These are phyloP conservation scores for Pluteus cervinus DNA, from an alignment of 768 basidiomycete species.

Conservation along the genomic window DNA sequence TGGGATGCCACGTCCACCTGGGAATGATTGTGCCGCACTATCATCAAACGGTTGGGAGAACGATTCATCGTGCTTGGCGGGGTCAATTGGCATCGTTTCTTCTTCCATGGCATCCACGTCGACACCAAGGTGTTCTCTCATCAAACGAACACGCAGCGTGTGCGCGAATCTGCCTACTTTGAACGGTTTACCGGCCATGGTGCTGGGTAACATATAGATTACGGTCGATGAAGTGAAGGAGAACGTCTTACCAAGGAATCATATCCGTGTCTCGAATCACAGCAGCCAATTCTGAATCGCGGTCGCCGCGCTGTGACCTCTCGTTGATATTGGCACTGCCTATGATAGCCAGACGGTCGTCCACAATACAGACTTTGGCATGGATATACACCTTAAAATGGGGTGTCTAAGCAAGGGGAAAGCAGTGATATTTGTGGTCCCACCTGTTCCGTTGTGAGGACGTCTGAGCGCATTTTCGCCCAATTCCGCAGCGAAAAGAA, in stretches of 20 bases:
- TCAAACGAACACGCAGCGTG: slow-evolving; percentile 84
- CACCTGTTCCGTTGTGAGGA: slow-evolving; percentile 85
- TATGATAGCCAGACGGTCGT: slow-evolving; percentile 91
- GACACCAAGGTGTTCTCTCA: slow-evolving; percentile 94
- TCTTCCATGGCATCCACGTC: slow-evolving; percentile 88
- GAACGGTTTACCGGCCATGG: slow-evolving; percentile 92
- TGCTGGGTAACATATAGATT: slow-evolving; percentile 34
- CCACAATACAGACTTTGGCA: slow-evolving; percentile 84
- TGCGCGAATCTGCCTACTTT: slow-evolving; percentile 97
- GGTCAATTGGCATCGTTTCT: slow-evolving; percentile 56
- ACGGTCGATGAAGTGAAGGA: background rate
- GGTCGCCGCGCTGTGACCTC: slow-evolving; percentile 89
- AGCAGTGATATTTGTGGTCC: slow-evolving; percentile 9
- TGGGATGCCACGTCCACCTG: slow-evolving; percentile 35
- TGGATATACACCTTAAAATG: slow-evolving; percentile 76
- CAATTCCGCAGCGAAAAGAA: slow-evolving; percentile 91
- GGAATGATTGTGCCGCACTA: slow-evolving; percentile 55
- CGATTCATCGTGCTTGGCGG: slow-evolving; percentile 42
- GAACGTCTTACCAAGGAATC: slow-evolving; percentile 69
- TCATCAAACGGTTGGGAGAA: slow-evolving; percentile 69
- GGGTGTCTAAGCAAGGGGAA: slow-evolving; percentile 8
- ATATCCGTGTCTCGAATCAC: slow-evolving; percentile 96
- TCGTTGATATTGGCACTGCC: slow-evolving; percentile 99
- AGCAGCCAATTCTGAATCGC: slow-evolving; percentile 92
- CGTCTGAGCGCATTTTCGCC: slow-evolving; percentile 82